These are phyloP conservation scores for sweet orange (Citrus sinensis) DNA, from an alignment of 345 rosid genomes.

Conservation along the genomic window DVS_A1.0 CM039161.1:24115001-24115500, in stretches of 20 bases:
- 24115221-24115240: not conserved
- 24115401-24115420: not conserved
- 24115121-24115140: not conserved
- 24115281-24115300: not conserved
- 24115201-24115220: not conserved
- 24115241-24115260: not conserved
- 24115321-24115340: not conserved
- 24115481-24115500: not conserved
- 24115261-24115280: not conserved
- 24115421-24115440: not conserved
- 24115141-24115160: not conserved
- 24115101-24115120: not conserved
- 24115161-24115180: not conserved
- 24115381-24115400: slow-evolving; percentile 7
- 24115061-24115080: not conserved
- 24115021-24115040: not conserved
- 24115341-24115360: slow-evolving; percentile 2
- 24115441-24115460: not conserved
- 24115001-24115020: not conserved
- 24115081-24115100: not conserved
- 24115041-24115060: not conserved
- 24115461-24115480: no score
- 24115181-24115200: not conserved
- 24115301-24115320: not conserved
- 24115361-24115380: not conserved